Conservation (phyloP, 768 basidiomycete genomes). For the Pleurotus giganteus region DNA sequence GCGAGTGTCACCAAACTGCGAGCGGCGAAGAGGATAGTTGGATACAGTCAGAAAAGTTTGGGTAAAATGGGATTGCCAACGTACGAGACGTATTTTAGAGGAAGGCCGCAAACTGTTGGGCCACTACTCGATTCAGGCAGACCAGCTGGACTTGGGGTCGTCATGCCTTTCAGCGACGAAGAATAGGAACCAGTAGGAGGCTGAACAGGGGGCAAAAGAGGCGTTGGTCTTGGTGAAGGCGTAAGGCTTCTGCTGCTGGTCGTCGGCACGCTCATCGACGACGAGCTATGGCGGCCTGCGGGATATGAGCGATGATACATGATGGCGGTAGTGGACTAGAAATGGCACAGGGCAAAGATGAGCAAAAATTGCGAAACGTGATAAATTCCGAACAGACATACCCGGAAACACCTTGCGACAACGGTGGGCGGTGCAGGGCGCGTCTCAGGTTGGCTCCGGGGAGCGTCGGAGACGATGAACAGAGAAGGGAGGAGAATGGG, state of each 20-base stretch:
- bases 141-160: background rate
- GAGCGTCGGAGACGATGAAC: constrained; percentile 8
- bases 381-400: background rate
- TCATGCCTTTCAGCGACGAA: constrained; percentile 3
- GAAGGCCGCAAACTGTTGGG: constrained; percentile 67
- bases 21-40: constrained; percentile 1
- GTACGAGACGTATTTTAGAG: constrained; percentile 81
- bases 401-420: background rate
- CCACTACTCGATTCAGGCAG: constrained; percentile 11
- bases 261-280: constrained; percentile 10
- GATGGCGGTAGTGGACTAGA: background rate
- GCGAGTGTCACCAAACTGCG: constrained; percentile 80
- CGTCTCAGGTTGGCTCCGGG: background rate
- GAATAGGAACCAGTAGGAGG: constrained; percentile 3
- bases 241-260: background rate
- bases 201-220: constrained; percentile 1
- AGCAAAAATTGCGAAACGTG: constrained; percentile 7
- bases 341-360: background rate
- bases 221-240: constrained; percentile 3
- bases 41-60: constrained; percentile 9
- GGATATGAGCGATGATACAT: constrained; percentile 13
- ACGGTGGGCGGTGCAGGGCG: background rate
- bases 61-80: constrained; percentile 25
- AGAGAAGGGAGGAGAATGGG: background rate
- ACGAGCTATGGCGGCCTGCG: constrained; percentile 10